phyloP scores from a whole-genome alignment of 2,329 filamentous ascomycete genomes.

The Talaromyces pinophilus region DNA sequence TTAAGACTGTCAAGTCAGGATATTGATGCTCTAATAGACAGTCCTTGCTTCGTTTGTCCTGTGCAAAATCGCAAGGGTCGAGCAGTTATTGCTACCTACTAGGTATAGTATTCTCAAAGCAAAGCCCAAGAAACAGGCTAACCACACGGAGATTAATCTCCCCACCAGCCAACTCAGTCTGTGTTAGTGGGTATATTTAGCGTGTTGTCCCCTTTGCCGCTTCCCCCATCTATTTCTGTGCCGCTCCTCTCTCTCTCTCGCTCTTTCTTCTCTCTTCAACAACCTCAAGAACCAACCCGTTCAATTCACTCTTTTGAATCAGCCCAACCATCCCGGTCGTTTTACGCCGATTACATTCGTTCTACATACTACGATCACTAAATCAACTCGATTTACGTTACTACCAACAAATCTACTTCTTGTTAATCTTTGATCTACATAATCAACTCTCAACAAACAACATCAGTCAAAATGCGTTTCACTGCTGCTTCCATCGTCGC shows the following conservation, averaged over 20 bases:
- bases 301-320: constrained; percentile 16
- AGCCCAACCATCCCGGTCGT: constrained; percentile 20
- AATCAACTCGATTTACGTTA: too few species aligned
- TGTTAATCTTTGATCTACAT: constrained; percentile 10
- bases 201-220: constrained; percentile 5
- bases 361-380: background rate
- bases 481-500: constrained; percentile 44
- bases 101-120: background rate
- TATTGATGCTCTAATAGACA: background rate
- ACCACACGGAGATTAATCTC: background rate
- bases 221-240: constrained; percentile 12
- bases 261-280: background rate
- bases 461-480: constrained; percentile 49
- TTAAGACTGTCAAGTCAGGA: background rate
- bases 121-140: background rate
- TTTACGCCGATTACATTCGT: constrained; percentile 25
- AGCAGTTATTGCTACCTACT: background rate
- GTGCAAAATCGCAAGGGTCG: background rate
- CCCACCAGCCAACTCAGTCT: constrained; percentile 2
- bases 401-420: background rate
- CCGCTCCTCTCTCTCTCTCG: background rate
- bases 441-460: background rate
- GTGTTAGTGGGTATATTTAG: constrained; percentile 11
- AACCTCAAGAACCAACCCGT: constrained; percentile 12
- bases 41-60: background rate